Conservation (phyloP, 1,139 yeast species). For the Dujonia santamariae region DNA sequence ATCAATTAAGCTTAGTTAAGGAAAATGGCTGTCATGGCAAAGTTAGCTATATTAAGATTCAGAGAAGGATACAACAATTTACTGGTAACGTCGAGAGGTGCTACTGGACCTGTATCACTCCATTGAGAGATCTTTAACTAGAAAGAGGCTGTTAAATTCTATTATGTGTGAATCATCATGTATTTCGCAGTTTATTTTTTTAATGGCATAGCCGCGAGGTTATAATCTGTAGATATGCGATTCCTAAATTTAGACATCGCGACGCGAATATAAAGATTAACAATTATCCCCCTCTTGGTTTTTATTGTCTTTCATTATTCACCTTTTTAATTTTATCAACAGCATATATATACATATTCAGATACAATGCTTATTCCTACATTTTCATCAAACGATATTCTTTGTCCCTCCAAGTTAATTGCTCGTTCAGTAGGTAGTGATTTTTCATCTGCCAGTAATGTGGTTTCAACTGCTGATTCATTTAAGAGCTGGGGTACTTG, state of each 20-base stretch:
- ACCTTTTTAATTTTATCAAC: no score
- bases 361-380: conserved; percentile 1
- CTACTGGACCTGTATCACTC: conserved; percentile 7
- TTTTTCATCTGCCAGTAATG: conserved; percentile 13
- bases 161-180: not conserved
- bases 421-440: not conserved
- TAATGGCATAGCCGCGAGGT: not conserved
- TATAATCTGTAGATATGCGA: not conserved
- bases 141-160: not conserved
- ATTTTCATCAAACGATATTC: not conserved
- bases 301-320: no score
- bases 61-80: conserved; percentile 2
- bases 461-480: conserved; percentile 48
- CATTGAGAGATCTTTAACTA: conserved; percentile 2
- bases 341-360: not conserved
- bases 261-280: not conserved
- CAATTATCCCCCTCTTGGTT: no score
- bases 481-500: conserved; percentile 75
- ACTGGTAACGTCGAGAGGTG: conserved; percentile 1
- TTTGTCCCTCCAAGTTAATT: no score
- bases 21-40: not conserved
- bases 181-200: not conserved
- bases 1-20: not conserved
- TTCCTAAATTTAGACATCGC: not conserved
- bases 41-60: not conserved